phyloP scores from a whole-genome alignment of 1,284 basidiomycete species.

The Microbotryum lychnidis-dioicae region DNA sequence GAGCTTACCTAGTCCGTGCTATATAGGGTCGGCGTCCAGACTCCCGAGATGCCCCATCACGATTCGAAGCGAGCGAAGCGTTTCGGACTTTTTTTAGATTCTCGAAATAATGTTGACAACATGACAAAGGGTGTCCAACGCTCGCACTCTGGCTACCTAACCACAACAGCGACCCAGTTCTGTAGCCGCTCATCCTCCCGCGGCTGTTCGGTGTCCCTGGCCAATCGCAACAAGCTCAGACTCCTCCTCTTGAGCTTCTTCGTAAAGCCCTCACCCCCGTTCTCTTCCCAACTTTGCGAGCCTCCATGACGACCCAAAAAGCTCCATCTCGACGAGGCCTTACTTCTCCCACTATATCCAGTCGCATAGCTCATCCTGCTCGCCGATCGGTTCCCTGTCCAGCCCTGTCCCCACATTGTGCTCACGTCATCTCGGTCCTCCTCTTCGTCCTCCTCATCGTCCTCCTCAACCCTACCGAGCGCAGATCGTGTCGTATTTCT shows the following conservation, averaged over 20 bases:
- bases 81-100: not conserved
- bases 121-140: not conserved
- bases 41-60: too few species aligned
- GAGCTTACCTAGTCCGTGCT: too few species aligned
- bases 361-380: not conserved
- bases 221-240: too few species aligned
- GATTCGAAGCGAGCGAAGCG: not conserved
- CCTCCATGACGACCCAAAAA: not conserved
- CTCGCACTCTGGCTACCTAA: not conserved
- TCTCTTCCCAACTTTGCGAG: not conserved
- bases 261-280: not conserved
- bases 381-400: not conserved
- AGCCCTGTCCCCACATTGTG: not conserved
- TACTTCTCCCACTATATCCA: not conserved
- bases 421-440: not conserved
- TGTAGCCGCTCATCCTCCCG: not conserved
- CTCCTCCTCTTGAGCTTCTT: not conserved
- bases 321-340: not conserved
- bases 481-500: not conserved
- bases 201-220: not conserved
- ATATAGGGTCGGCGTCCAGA: too few species aligned
- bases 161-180: slow-evolving; percentile 1
- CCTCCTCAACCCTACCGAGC: not conserved
- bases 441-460: not conserved
- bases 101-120: not conserved